phyloP scores from a whole-genome alignment of 2,329 filamentous ascomycete species.

The Emydomyces testavorans region DNA sequence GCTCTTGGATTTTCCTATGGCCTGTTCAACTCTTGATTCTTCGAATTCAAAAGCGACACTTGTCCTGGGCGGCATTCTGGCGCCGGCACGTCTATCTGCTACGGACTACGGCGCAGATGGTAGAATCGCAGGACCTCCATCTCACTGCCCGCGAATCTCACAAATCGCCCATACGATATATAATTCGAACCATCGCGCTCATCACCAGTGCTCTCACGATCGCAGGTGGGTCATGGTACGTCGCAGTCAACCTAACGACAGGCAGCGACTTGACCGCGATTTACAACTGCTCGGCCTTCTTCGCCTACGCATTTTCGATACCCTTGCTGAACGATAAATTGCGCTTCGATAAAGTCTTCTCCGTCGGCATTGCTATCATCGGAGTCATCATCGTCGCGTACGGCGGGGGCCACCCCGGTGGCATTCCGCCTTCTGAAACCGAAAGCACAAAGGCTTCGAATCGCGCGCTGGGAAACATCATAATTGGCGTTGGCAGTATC shows the following conservation, averaged over 20 bases:
- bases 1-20: slow-evolving; percentile 86
- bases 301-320: slow-evolving; percentile 93
- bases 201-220: slow-evolving; percentile 79
- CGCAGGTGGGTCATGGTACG: slow-evolving; percentile 87
- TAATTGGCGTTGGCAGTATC: slow-evolving; percentile 83
- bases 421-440: slow-evolving; percentile 22
- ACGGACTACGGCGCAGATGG: slow-evolving; percentile 66
- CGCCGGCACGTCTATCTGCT: slow-evolving; percentile 54
- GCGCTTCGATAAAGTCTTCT: slow-evolving; percentile 70
- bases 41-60: slow-evolving; percentile 62
- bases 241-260: slow-evolving; percentile 86
- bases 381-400: slow-evolving; percentile 95
- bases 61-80: slow-evolving; percentile 81
- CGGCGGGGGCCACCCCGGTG: slow-evolving; percentile 56
- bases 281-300: slow-evolving; percentile 98
- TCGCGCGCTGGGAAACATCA: slow-evolving; percentile 70
- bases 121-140: slow-evolving; percentile 65
- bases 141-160: slow-evolving; percentile 36
- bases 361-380: slow-evolving; percentile 73
- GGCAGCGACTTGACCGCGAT: slow-evolving; percentile 92
- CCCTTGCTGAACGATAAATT: slow-evolving; percentile 77
- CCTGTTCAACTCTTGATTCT: slow-evolving; percentile 70
- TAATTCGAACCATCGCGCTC: slow-evolving; percentile 65
- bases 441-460: slow-evolving; percentile 46
- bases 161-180: slow-evolving; percentile 54